These are phyloP conservation scores for Chamaecyparis obtusa DNA, from an alignment of 75 land plant genomes.

Conservation along the genomic window DNA sequence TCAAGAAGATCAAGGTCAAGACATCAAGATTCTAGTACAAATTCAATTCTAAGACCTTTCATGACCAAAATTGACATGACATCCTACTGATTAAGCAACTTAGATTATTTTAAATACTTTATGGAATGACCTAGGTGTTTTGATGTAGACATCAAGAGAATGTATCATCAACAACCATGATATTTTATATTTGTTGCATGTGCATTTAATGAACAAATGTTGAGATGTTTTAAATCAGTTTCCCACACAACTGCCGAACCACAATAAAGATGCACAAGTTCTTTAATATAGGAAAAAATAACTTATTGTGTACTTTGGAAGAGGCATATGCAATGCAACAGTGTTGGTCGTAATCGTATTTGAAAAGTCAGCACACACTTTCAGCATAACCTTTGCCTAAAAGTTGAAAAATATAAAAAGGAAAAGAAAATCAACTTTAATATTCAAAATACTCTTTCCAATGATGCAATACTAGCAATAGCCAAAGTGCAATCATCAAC, in stretches of 20 bases:
- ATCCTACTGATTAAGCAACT: too few species aligned
- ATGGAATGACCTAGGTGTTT: neutral
- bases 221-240: neutral
- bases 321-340: slow-evolving; percentile 72
- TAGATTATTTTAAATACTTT: neutral
- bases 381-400: slow-evolving; percentile 94
- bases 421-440: slow-evolving; percentile 3
- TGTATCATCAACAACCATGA: too few species aligned
- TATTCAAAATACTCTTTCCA: neutral
- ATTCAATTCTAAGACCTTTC: too few species aligned
- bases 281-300: too few species aligned
- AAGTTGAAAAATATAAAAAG: slow-evolving; percentile 3
- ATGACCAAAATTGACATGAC: too few species aligned
- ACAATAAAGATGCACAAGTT: neutral
- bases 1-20: too few species aligned
- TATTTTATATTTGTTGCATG: too few species aligned
- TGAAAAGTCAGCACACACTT: slow-evolving; percentile 89
- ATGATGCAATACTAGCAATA: neutral
- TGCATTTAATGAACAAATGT: neutral
- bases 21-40: too few species aligned
- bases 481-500: neutral
- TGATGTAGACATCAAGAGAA: neutral
- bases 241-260: neutral
- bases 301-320: slow-evolving; percentile 83
- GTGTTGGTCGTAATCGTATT: slow-evolving; percentile 83